A percentile compares a stretch with the other conserved stretches of the same genome.
Conservation (phyloP, 164 flowering plant species). For the Vitis vinifera region ASM3070453v1 NC_081806.1:4514501-4515000, state of each 20-base stretch:
- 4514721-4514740: not conserved
- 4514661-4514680: slow-evolving; percentile 15
- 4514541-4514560: slow-evolving; percentile 30
- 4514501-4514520: slow-evolving; percentile 66
- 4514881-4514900: not conserved
- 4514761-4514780: slow-evolving; percentile 41
- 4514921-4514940: slow-evolving; percentile 49
- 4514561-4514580: slow-evolving; percentile 71
- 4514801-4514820: not conserved
- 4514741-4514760: slow-evolving; percentile 17
- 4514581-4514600: slow-evolving; percentile 77
- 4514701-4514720: slow-evolving; percentile 49
- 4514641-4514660: slow-evolving; percentile 21
- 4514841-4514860: no score
- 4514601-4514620: slow-evolving; percentile 78
- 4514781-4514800: slow-evolving; percentile 48
- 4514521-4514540: slow-evolving; percentile 28
- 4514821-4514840: not conserved
- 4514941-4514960: slow-evolving; percentile 46
- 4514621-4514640: slow-evolving; percentile 21
- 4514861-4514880: not conserved
- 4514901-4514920: not conserved
- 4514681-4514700: slow-evolving; percentile 35
- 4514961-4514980: slow-evolving; percentile 30
- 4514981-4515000: slow-evolving; percentile 31